Evolutionary conservation across 2,329 filamentous ascomycete species (phyloP), one percentile per base, ranked within the genome.

Genomic region (Trichoderma endophyticum): DNA sequence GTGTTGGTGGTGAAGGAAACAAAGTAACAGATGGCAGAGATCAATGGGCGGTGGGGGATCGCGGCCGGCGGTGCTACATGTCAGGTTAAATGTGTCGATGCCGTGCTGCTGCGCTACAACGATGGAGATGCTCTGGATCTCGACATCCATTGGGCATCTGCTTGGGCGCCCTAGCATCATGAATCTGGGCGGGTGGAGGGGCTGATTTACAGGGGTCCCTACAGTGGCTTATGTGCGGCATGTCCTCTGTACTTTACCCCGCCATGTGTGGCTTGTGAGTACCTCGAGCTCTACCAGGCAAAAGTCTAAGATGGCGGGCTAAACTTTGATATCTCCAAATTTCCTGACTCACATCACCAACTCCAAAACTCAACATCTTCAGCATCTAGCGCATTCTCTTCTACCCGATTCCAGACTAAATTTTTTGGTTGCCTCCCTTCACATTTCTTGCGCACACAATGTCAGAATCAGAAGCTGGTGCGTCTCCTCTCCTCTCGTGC

Each of bases 1-100:
- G 3, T 28, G 64, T 12, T n/a, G 14, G 34, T 36, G 34, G 34
- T 36, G 34, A n/a, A n/a, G n/a, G n/a, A n/a, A n/a, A n/a, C n/a
- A n/a, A n/a, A n/a, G n/a, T n/a, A n/a, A n/a, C n/a, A n/a, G n/a
- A n/a, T n/a, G n/a, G n/a, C n/a, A n/a, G n/a, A n/a, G n/a, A n/a
- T n/a, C 2, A 24, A 43, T n/a, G 51, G 39, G 68, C 39, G 68
- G 57, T 56, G 67, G 59, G 48, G 43, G 60, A 72, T 80, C 57
- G 15, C 6, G 54, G 59, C n/a, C 11, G 34, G 11, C 6, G 60
- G 43, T 51, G 43, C 54, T 21, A 24, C 12, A 70, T 39, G 34
- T 28, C 39, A 59, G 43, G 43, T 51, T 21, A 21, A 21, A 54
- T 39, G 72, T 34, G 36, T 65, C 32, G 24, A 63, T 51, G 68